phyloP scores from a whole-genome alignment of 495 filamentous ascomycete genomes.

The Mytilinidion resinicola region DNA sequence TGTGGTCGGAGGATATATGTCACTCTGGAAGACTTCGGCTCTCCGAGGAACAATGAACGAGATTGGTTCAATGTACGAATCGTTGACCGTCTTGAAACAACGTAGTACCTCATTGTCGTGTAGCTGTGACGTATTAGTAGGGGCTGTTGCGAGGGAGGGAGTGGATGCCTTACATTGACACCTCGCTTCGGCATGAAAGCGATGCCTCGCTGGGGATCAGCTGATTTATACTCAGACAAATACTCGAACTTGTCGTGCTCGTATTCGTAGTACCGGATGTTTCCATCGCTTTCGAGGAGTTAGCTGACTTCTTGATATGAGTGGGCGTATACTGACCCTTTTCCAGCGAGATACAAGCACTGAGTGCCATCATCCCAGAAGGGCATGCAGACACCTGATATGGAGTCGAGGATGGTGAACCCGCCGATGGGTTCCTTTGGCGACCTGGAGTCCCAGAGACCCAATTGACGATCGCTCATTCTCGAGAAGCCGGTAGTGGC shows the following conservation, averaged over 20 bases:
- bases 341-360: constrained; percentile 89
- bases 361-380: constrained; percentile 98
- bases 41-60: constrained; percentile 94
- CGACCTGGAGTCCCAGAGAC: constrained; percentile 85
- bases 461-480: constrained; percentile 96
- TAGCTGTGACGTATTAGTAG: constrained; percentile 43
- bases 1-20: constrained; percentile 83
- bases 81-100: constrained; percentile 93
- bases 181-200: constrained; percentile 94
- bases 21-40: constrained; percentile 94
- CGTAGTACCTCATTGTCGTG: constrained; percentile 96
- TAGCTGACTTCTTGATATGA: constrained; percentile 8
- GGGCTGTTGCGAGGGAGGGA: not conserved
- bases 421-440: constrained; percentile 77
- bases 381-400: constrained; percentile 97
- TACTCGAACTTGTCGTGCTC: constrained; percentile 97
- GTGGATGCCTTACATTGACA: constrained; percentile 59
- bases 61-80: constrained; percentile 88
- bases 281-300: constrained; percentile 66
- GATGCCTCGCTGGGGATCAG: constrained; percentile 87
- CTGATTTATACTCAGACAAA: constrained; percentile 90
- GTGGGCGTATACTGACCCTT: constrained; percentile 60
- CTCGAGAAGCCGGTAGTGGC: constrained; percentile 94
- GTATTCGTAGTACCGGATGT: constrained; percentile 97
- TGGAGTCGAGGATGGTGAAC: constrained; percentile 81